These are phyloP conservation scores for Marchantia polymorpha DNA, from an alignment of 225 moss, liverwort and hornwort genomes.

Conservation along the genomic window DNA sequence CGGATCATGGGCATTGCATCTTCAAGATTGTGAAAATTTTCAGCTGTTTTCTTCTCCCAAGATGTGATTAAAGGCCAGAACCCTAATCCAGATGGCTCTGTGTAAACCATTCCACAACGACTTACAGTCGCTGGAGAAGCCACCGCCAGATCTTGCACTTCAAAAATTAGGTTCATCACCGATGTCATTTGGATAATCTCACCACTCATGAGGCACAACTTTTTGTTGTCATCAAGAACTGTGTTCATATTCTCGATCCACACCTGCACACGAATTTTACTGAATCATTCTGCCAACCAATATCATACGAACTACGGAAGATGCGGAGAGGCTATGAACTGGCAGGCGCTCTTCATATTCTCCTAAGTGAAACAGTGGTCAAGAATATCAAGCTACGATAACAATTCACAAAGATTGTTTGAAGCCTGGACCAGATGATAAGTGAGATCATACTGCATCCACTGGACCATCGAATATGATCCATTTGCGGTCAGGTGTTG, in stretches of 20 bases:
- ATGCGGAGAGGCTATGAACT: not conserved
- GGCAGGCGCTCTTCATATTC: too few species aligned
- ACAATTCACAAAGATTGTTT: not conserved
- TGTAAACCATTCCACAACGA: slow-evolving; percentile 84
- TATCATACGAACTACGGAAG: not conserved
- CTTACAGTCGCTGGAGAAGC: slow-evolving; percentile 85
- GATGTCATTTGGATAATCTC: slow-evolving; percentile 59
- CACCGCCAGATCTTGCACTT: slow-evolving; percentile 86
- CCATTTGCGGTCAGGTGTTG: slow-evolving; percentile 69
- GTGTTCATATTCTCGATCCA: slow-evolving; percentile 97
- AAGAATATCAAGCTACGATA: not conserved
- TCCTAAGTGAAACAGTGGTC: not conserved
- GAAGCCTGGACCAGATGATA: slow-evolving; percentile 21
- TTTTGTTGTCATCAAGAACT: slow-evolving; percentile 81
- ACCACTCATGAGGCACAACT: slow-evolving; percentile 83
- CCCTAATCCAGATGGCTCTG: slow-evolving; percentile 77
- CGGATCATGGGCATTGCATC: slow-evolving; percentile 49
- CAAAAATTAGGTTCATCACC: slow-evolving; percentile 49
- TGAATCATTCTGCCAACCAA: not conserved
- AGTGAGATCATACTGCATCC: slow-evolving; percentile 58
- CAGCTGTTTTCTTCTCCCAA: slow-evolving; percentile 57
- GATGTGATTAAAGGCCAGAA: slow-evolving; percentile 69
- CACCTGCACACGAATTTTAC: slow-evolving; percentile 37
- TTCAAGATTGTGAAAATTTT: slow-evolving; percentile 47
- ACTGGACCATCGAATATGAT: slow-evolving; percentile 80